Evolutionary conservation across 768 basidiomycete genomes (phyloP).

Genomic region (Calocera viscosa): DNA sequence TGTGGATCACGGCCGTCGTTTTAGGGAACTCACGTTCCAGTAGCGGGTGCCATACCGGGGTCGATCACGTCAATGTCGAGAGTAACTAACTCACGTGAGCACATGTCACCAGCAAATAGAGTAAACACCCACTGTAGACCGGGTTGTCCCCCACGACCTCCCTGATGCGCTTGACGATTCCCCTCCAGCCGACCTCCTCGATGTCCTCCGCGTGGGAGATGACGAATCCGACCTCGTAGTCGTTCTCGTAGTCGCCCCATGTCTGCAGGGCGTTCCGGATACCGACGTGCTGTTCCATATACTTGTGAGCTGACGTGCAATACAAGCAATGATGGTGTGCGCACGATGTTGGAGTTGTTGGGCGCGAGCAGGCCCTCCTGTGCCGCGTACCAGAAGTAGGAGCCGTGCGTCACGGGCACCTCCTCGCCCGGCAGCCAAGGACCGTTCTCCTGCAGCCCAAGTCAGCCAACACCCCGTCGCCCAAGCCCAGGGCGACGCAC

Average conservation of each 20-base stretch:
- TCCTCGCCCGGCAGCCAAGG: constrained; percentile 26
- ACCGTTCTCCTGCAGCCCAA: constrained; percentile 15
- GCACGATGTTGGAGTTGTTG: constrained; percentile 26
- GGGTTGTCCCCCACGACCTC: constrained; percentile 28
- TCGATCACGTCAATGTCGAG: constrained; percentile 23
- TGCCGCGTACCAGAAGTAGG: constrained; percentile 28
- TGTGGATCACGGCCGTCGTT: neutral
- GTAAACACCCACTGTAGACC: constrained; percentile 22
- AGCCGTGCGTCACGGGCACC: constrained; percentile 25
- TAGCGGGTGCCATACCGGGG: constrained; percentile 20
- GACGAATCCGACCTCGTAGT: constrained; percentile 24
- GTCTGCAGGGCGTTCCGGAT: constrained; percentile 23
- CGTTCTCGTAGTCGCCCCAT: constrained; percentile 26
- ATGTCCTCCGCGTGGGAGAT: constrained; percentile 20
- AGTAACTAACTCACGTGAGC: constrained; percentile 12
- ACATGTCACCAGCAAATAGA: neutral
- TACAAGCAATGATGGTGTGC: neutral
- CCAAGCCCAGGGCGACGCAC: constrained; percentile 14
- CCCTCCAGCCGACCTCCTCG: constrained; percentile 26
- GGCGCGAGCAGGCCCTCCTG: constrained; percentile 27
- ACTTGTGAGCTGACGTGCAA: neutral
- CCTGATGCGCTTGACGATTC: constrained; percentile 26
- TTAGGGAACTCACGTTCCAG: neutral
- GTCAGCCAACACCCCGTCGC: neutral
- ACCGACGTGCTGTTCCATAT: constrained; percentile 22